phyloP scores from a whole-genome alignment of 495 filamentous ascomycete species.

The Aspergillus heteromorphus region DNA sequence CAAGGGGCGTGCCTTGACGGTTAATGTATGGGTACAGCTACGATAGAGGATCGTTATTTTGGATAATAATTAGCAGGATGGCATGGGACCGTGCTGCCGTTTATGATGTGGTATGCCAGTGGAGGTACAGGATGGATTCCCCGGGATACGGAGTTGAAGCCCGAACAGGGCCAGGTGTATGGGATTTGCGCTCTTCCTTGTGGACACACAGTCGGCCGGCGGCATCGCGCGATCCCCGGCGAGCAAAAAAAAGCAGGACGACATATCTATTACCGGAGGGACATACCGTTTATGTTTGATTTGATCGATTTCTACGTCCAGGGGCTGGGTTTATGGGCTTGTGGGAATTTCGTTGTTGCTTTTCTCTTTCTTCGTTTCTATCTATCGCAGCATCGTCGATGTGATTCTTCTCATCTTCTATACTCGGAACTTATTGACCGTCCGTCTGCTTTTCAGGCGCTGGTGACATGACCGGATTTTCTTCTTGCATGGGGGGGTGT shows the following conservation, averaged over 20 bases:
- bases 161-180: constrained; percentile 1
- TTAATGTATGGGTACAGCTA: constrained; percentile 24
- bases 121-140: constrained; percentile 7
- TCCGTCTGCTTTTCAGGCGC: constrained; percentile 22
- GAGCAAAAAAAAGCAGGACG: constrained; percentile 3
- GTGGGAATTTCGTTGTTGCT: constrained; percentile 13
- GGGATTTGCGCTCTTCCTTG: constrained; percentile 1
- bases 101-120: constrained; percentile 17
- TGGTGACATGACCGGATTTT: constrained; percentile 26
- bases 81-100: constrained; percentile 11
- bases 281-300: constrained; percentile 10
- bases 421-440: constrained; percentile 16
- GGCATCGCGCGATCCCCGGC: not conserved
- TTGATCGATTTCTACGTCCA: constrained; percentile 5
- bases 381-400: constrained; percentile 21
- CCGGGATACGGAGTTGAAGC: not conserved
- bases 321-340: constrained; percentile 11
- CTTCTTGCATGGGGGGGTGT: constrained; percentile 18
- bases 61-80: constrained; percentile 30
- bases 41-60: constrained; percentile 29
- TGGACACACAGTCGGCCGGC: not conserved
- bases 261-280: not conserved
- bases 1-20: not conserved
- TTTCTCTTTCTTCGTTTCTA: constrained; percentile 8
- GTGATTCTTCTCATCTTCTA: constrained; percentile 7